Base-by-base conservation (phyloP, 2,329 filamentous ascomycete species). In the Ascochyta viciae-villosae region DNA sequence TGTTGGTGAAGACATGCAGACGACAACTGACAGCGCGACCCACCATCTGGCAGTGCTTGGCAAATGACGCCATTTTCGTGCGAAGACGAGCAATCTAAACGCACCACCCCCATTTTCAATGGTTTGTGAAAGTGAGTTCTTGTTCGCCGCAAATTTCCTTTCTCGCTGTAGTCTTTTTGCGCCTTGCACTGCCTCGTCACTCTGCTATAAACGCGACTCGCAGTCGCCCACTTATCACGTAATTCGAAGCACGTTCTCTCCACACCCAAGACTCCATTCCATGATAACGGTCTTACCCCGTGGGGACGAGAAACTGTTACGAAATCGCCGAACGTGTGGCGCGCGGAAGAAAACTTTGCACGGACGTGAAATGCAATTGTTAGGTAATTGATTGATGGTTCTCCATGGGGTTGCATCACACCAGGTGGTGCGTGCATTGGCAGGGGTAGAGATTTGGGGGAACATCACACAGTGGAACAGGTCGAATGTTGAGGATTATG, bases 311-410 rank as follows among this genome's bases (percentile, higher is more conserved):
- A 50, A 45, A 45, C 13, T 50, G 12, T 55, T 55, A 55, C 52
- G 40, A 50, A 24, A 50, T 50, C 35, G 24, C 46, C 31, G 41
- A 23, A 19, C 35, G 35, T 35, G 27, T 41, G 26, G 24, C 31
- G 52, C 41, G 41, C 52, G 40, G 34, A 37, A 10, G 16, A 31
- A 19, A 33, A 12, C 3, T 40, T 23, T 40, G 52, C 45, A 55
- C 46, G 26, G 40, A 44, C 40, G 29, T 29, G 15, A n/a, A 35
- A 22, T 44, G 38, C 22, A 19, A n/a, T 26, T 41, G 39, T 50
- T 55, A 50, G 52, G 52, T 55, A 55, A 55, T 37, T 45, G 52
- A 50, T 45, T 50, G 35, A 26, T 26, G 27, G 3, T 41, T 55
- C 41, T 46, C 46, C 46, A 55, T 55, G 52, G 52, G 51, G 51